A percentile compares a stretch with the other conserved stretches of the same genome.
These are phyloP conservation scores for Erythrophleum fordii DNA, from an alignment of 306 rosid species.

Conservation along the genomic window DNA sequence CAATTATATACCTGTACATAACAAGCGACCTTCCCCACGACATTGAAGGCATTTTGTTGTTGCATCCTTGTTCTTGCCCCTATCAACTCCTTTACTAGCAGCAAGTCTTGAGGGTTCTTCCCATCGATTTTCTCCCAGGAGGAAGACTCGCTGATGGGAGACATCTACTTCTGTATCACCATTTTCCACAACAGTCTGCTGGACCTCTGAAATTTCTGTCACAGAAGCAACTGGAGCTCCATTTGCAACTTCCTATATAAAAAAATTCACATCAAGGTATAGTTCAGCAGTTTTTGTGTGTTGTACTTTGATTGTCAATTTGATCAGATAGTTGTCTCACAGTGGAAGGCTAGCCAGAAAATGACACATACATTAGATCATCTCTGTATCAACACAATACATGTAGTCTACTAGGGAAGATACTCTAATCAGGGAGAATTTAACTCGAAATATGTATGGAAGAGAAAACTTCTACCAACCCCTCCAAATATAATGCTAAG, in stretches of 20 bases:
- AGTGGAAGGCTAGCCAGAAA: not conserved
- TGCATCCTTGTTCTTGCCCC: constrained; percentile 45
- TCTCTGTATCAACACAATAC: not conserved
- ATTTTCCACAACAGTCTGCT: constrained; percentile 52
- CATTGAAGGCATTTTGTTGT: constrained; percentile 72
- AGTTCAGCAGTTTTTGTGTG: constrained; percentile 15
- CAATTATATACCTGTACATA: constrained; percentile 74
- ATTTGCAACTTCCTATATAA: constrained; percentile 61
- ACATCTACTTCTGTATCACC: constrained; percentile 46
- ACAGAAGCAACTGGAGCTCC: constrained; percentile 68
- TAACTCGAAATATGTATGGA: not conserved
- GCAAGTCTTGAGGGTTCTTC: constrained; percentile 88
- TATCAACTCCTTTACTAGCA: constrained; percentile 38
- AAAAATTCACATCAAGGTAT: constrained; percentile 31
- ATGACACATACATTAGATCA: not conserved
- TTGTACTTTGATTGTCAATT: constrained; percentile 13
- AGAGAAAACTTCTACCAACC: not conserved
- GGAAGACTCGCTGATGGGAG: constrained; percentile 72
- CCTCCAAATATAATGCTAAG: not conserved
- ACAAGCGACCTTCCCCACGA: constrained; percentile 83
- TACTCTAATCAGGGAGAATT: not conserved
- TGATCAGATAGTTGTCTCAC: not conserved
- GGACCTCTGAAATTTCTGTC: constrained; percentile 60
- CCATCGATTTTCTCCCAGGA: constrained; percentile 94
- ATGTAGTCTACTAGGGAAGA: not conserved